Percentiles rank a stretch among this genome's conserved stretches.
These are phyloP conservation scores for Thraustotheca clavata DNA, from an alignment of 352 stramenopile species.

Conservation along the genomic window DNA sequence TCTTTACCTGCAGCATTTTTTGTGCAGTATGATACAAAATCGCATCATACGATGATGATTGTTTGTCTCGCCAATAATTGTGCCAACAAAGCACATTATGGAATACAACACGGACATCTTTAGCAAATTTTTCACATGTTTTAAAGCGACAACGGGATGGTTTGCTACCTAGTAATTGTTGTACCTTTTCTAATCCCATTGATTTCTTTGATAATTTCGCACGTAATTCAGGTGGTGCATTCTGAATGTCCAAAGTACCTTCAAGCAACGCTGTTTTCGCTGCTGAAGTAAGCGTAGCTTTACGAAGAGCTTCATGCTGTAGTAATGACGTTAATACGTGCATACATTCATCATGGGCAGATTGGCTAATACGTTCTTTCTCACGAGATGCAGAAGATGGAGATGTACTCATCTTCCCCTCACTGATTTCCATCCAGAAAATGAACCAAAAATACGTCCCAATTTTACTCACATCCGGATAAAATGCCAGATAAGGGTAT, in stretches of 20 bases:
- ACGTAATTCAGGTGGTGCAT: not conserved
- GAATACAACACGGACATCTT: slow-evolving; percentile 76
- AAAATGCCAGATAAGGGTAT: too few relatives aligned
- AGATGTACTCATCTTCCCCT: not conserved
- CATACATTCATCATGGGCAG: slow-evolving; percentile 8
- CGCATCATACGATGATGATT: slow-evolving; percentile 22
- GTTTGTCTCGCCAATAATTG: slow-evolving; percentile 64
- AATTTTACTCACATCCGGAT: too few relatives aligned
- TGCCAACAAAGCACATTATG: slow-evolving; percentile 50
- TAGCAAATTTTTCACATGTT: slow-evolving; percentile 72
- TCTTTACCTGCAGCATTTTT: slow-evolving; percentile 13
- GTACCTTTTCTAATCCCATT: slow-evolving; percentile 75
- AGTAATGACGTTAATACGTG: slow-evolving; percentile 11
- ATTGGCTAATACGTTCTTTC: slow-evolving; percentile 18
- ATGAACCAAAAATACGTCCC: too few relatives aligned
- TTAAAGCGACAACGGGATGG: slow-evolving; percentile 80
- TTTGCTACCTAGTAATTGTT: slow-evolving; percentile 64
- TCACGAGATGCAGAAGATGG: slow-evolving; percentile 14
- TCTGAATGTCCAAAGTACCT: slow-evolving; percentile 5
- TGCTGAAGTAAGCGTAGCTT: not conserved
- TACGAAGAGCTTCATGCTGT: slow-evolving; percentile 8
- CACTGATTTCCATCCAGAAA: slow-evolving; percentile 13
- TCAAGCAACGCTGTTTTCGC: slow-evolving; percentile 12
- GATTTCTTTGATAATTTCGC: slow-evolving; percentile 60
- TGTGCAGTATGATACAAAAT: slow-evolving; percentile 7